Conservation (phyloP, 148 eudicot genomes). For the Silene latifolia region DNA sequence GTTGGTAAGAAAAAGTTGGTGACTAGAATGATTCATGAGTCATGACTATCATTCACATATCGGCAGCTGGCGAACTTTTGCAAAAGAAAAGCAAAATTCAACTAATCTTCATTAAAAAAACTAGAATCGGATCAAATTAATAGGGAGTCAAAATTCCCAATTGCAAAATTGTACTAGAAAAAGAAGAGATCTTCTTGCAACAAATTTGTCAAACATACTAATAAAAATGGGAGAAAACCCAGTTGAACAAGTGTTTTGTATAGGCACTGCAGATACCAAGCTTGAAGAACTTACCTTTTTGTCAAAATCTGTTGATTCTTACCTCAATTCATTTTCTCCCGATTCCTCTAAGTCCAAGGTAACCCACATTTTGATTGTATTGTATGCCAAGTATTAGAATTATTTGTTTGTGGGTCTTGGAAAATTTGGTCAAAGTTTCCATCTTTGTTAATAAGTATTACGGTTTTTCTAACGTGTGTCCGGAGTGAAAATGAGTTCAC, state of each 20-base stretch:
- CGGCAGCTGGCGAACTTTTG: no score
- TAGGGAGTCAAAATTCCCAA: background rate
- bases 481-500: no score
- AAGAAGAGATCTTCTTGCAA: background rate
- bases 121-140: no score
- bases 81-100: no score
- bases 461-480: no score
- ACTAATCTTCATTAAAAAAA: no score
- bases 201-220: background rate
- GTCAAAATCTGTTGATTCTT: conserved; percentile 54
- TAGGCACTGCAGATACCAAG: conserved; percentile 90
- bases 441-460: background rate
- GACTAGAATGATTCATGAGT: no score
- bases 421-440: background rate
- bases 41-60: no score
- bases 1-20: no score
- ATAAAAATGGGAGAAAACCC: conserved; percentile 27
- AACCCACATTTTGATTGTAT: background rate
- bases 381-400: background rate
- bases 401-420: background rate
- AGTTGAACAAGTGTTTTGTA: conserved; percentile 46
- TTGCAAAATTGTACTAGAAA: background rate
- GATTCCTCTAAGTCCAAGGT: conserved; percentile 44
- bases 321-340: conserved; percentile 48
- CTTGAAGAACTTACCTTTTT: conserved; percentile 71